phyloP scores from a whole-genome alignment of 495 filamentous ascomycete species.

The Neurospora discreta region DNA sequence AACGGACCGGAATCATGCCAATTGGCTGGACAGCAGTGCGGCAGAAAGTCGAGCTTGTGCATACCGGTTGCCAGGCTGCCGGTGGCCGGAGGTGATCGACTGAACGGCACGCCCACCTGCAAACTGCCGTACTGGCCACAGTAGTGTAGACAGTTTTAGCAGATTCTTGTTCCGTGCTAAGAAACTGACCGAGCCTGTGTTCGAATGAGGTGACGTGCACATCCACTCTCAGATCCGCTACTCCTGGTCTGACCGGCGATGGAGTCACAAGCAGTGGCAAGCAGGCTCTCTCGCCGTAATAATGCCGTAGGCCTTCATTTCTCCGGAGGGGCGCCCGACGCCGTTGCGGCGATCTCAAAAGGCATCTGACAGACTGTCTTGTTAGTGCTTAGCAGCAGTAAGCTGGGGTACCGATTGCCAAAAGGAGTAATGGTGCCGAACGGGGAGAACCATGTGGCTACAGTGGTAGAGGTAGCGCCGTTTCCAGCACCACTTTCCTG shows the following conservation, averaged over 20 bases:
- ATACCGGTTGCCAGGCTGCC: constrained; percentile 16
- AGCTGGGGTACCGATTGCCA: background rate
- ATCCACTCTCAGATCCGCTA: background rate
- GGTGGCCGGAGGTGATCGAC: constrained; percentile 12
- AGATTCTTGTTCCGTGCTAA: background rate
- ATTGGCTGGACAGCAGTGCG: constrained; percentile 14
- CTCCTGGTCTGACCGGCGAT: background rate
- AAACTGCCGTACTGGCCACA: background rate
- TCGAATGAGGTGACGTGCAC: background rate
- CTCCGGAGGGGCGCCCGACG: background rate
- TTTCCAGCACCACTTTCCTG: background rate
- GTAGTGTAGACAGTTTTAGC: background rate
- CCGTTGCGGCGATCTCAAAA: background rate
- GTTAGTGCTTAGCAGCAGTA: too few species aligned
- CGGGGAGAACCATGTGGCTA: background rate
- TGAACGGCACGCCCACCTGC: background rate
- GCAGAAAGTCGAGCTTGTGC: background rate
- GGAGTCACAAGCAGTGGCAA: background rate
- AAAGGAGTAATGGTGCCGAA: background rate
- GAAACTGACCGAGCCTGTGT: background rate
- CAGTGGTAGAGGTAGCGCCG: background rate
- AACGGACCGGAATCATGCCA: constrained; percentile 16
- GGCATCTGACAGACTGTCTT: background rate
- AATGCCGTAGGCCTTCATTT: background rate
- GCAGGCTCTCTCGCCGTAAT: background rate